Conservation (phyloP, 1,284 basidiomycete genomes). For the Papiliotrema laurentii region DNA sequence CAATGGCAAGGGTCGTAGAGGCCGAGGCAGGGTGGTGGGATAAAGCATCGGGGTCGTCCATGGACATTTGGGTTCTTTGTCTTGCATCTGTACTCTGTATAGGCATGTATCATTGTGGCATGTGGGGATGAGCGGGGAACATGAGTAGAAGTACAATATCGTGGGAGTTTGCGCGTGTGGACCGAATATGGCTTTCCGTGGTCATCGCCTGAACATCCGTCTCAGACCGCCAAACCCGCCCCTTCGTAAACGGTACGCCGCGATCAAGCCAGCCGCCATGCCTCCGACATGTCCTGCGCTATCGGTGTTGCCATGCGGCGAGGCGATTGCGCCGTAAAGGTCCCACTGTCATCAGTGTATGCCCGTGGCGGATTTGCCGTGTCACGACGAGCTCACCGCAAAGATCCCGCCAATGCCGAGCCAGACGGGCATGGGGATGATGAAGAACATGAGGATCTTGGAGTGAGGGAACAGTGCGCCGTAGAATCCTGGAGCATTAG, state of each 20-base stretch:
- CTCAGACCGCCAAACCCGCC: background rate
- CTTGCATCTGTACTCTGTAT: background rate
- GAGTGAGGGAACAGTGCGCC: constrained; percentile 65
- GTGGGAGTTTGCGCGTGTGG: background rate
- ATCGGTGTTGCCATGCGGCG: constrained; percentile 51
- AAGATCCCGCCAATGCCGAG: constrained; percentile 68
- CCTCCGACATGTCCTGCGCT: constrained; percentile 77
- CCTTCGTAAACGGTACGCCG: constrained; percentile 47
- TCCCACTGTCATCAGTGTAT: constrained; percentile 23
- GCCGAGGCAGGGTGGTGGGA: background rate
- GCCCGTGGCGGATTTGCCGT: background rate
- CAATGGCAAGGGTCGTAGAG: no score
- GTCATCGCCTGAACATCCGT: no score
- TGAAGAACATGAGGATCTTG: constrained; percentile 71
- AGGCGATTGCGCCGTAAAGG: constrained; percentile 22
- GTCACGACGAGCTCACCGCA: constrained; percentile 39
- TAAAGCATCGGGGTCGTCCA: background rate
- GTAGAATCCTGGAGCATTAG: constrained; percentile 64
- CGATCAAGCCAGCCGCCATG: constrained; percentile 63
- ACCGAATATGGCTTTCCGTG: background rate
- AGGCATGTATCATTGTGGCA: background rate
- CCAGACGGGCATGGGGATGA: constrained; percentile 83
- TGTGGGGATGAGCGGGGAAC: background rate
- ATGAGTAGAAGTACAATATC: background rate
- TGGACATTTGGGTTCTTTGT: background rate